A percentile compares a stretch with the other conserved stretches of the same genome.
phyloP scores from a whole-genome alignment of 1,284 basidiomycete genomes.

The Pseudozyma thailandica region DNA sequence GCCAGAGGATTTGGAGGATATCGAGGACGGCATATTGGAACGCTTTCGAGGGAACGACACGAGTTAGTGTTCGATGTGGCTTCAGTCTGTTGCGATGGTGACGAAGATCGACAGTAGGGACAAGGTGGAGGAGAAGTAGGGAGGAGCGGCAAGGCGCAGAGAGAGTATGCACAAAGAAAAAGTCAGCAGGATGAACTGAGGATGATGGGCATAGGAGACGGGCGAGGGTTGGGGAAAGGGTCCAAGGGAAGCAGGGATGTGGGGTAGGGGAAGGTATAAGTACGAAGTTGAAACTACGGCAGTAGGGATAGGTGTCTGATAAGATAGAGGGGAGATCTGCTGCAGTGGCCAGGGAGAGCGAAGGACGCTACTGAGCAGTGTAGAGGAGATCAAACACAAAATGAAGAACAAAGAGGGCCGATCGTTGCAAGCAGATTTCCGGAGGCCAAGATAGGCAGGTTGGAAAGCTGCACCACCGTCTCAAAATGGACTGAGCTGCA shows the following conservation, averaged over 20 bases:
- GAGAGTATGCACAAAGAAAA: no score
- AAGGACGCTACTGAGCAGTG: no score
- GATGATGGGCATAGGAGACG: conserved; percentile 24
- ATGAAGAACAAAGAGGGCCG: not conserved
- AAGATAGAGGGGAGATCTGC: not conserved
- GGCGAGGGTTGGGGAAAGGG: not conserved
- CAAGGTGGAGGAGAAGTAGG: not conserved
- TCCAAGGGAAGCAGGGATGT: conserved; percentile 1
- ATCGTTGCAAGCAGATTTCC: not conserved
- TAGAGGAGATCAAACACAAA: not conserved
- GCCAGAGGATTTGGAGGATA: conserved; percentile 46
- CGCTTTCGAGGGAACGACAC: not conserved
- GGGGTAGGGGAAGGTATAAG: conserved; percentile 14
- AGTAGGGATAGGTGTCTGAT: no score
- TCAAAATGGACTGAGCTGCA: not conserved
- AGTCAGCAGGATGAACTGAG: conserved; percentile 6
- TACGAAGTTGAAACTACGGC: conserved; percentile 1
- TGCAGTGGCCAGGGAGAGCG: not conserved
- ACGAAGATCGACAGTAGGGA: not conserved
- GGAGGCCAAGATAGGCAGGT: not conserved
- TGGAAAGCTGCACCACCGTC: not conserved
- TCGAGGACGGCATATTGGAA: conserved; percentile 28
- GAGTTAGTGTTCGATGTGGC: not conserved
- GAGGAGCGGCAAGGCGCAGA: no score
- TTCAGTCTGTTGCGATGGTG: not conserved